Base-by-base conservation (phyloP, 768 basidiomycete species). In the Daedaleopsis sinensis region DNA sequence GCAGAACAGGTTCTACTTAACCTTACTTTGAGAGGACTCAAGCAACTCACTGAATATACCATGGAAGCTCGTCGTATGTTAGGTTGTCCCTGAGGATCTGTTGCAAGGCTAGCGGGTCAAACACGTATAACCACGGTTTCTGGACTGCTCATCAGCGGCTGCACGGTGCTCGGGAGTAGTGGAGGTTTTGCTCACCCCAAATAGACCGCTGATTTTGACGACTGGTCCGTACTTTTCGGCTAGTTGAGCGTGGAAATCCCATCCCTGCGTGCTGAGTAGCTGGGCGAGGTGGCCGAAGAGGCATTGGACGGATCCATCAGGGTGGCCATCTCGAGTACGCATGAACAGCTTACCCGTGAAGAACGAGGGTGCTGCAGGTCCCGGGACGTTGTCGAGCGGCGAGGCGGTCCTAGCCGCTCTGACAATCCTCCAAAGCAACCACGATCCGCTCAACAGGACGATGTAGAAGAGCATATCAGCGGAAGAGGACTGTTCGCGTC, bases 61-160 rank as follows among this genome's bases (percentile, higher is more conserved):
- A 65, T 1, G 54, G 57, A 46, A 47, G 37, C 57, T 69, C 64
- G 36, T 63, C 61, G 38, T 62, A 67, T 0, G 58, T 60, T 21
- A 53, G 46, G 5, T 64, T 37, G 6, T 67, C 63, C 24, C 64
- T 65, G 13, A 69, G 35, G 19, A 69, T 58, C 23, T 62, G 60
- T 1, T 62, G 66, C 13, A 67, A 52, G 9, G 68, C 67, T 2
- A 55, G 39, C 1, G 66, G 65, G 32, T 68, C 67, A 23, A 56
- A 64, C 16, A 65, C 58, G 44, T 61, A 65, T 2, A 67, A 48
- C 5, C 24, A 39, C 9, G 60, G 61, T 12, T 19, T 15, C 66
- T 67, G 24, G 8, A 7, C 7, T 3, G 46, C n/a, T 10, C 21
- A 19, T 27, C 27, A 52, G 47, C 23, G 21, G 18, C 13, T 4